Conservation (phyloP, 2,329 filamentous ascomycete genomes). For the Decorospora gaudefroyi region DNA sequence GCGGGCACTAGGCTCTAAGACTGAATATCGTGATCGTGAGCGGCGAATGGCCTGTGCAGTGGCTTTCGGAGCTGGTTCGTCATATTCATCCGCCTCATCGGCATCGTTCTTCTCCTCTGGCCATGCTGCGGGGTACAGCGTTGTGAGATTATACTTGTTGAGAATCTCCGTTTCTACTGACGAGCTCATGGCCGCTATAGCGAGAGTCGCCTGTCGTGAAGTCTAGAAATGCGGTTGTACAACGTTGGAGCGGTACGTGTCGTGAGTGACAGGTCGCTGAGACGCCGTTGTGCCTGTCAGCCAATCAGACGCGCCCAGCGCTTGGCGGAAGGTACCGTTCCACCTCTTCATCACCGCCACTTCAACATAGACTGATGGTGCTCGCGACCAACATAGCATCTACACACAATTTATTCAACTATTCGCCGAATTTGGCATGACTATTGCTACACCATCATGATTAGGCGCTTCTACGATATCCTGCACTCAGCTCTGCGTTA, state of each 20-base stretch:
- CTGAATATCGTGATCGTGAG: constrained; percentile 82
- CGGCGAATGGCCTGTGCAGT: constrained; percentile 45
- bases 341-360: background rate
- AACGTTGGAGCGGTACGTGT: constrained; percentile 15
- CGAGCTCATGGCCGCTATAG: constrained; percentile 33
- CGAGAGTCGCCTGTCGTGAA: constrained; percentile 3
- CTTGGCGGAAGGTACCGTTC: constrained; percentile 14
- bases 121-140: constrained; percentile 81
- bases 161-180: constrained; percentile 70
- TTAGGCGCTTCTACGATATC: background rate
- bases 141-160: constrained; percentile 86
- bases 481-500: too few species aligned
- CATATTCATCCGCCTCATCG: constrained; percentile 54
- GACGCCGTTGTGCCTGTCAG: constrained; percentile 22
- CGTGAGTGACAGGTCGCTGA: constrained; percentile 21
- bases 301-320: constrained; percentile 29
- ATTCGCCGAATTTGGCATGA: background rate
- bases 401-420: background rate
- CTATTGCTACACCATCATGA: background rate
- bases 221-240: constrained; percentile 1
- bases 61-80: constrained; percentile 55
- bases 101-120: constrained; percentile 77
- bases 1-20: constrained; percentile 75
- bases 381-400: background rate
- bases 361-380: background rate